Percentiles rank a stretch among this genome's conserved stretches.
Conservation (phyloP, 495 filamentous ascomycete genomes). For the Penicillium subrubescens region DNA sequence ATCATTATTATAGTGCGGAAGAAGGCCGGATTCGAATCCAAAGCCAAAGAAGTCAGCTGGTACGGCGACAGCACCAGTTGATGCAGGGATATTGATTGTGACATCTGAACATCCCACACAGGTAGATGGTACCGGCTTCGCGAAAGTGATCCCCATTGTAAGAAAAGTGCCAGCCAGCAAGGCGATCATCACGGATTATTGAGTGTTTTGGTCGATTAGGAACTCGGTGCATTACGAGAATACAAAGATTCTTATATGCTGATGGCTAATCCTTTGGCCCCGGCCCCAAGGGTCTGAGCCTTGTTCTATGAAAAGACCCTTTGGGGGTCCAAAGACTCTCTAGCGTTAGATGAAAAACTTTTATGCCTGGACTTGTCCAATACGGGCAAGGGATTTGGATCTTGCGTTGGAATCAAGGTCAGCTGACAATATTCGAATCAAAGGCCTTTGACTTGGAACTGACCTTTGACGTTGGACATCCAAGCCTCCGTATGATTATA, state of each 20-base stretch:
- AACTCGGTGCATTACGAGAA: not conserved
- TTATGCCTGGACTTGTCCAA: not conserved
- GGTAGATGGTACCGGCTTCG: not conserved
- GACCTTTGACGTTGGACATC: not conserved
- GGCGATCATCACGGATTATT: not conserved
- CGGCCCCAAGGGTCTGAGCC: constrained; percentile 1
- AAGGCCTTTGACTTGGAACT: not conserved
- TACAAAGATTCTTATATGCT: not conserved
- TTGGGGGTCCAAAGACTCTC: not conserved
- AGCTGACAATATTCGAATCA: not conserved
- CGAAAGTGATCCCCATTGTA: not conserved
- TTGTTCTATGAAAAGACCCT: not conserved
- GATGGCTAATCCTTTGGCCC: not conserved
- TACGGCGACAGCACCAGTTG: constrained; percentile 10
- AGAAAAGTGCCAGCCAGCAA: not conserved
- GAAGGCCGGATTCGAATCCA: constrained; percentile 23
- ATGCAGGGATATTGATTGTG: not conserved
- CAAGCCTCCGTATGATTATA: not conserved
- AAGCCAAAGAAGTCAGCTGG: constrained; percentile 31
- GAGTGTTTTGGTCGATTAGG: not conserved
- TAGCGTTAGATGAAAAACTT: not conserved
- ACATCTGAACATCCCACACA: not conserved
- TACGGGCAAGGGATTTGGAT: not conserved
- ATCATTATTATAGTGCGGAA: constrained; percentile 18
- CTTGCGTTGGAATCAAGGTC: not conserved